Conservation (phyloP, 1,284 basidiomycete genomes). For the Hymenochaete sp. region DNA sequence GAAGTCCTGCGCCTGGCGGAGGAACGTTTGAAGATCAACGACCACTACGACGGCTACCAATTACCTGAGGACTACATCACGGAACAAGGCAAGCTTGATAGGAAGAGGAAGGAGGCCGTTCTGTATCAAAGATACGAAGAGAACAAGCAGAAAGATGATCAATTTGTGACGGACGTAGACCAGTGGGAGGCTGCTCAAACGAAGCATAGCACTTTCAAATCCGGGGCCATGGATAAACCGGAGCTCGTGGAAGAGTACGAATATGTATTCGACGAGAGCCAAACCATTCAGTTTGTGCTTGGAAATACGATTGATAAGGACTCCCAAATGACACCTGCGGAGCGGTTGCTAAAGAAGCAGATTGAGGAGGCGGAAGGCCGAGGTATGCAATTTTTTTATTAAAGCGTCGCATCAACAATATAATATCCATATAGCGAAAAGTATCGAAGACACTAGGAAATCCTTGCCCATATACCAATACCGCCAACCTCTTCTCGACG, state of each 20-base stretch:
- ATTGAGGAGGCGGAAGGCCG: constrained; percentile 89
- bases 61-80: constrained; percentile 97
- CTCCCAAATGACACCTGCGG: constrained; percentile 70
- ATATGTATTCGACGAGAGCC: constrained; percentile 96
- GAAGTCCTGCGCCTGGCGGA: constrained; percentile 89
- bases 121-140: constrained; percentile 95
- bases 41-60: constrained; percentile 90
- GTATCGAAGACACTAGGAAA: constrained; percentile 87
- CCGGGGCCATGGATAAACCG: constrained; percentile 82
- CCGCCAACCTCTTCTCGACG: constrained; percentile 80
- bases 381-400: constrained; percentile 40
- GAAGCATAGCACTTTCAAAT: constrained; percentile 79
- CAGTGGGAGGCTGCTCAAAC: constrained; percentile 95
- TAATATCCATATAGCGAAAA: constrained; percentile 47
- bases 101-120: constrained; percentile 91
- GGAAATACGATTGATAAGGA: constrained; percentile 71
- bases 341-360: constrained; percentile 78
- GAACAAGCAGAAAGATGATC: constrained; percentile 77
- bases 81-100: constrained; percentile 97
- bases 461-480: constrained; percentile 85
- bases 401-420: constrained; percentile 9
- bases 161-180: constrained; percentile 94
- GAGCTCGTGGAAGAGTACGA: constrained; percentile 83
- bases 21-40: constrained; percentile 87
- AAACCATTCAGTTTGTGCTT: constrained; percentile 94